Evolutionary conservation across 352 stramenopile species (phyloP).

Genomic region (Pythium sp.): DNA sequence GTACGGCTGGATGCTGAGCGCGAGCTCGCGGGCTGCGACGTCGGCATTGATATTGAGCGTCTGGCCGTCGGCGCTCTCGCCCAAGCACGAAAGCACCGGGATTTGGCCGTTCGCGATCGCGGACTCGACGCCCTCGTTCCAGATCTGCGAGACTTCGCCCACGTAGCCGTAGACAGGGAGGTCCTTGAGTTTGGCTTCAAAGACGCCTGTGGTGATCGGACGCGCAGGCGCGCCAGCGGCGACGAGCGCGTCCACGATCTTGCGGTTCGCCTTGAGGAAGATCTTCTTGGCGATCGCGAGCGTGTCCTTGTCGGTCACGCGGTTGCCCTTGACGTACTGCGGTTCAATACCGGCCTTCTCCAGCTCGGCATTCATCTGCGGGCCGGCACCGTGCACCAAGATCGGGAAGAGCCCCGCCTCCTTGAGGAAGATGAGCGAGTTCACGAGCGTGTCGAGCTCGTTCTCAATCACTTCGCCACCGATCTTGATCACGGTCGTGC

Average conservation of each 20-base stretch:
- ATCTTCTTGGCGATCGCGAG: constrained; percentile 85
- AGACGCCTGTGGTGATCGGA: constrained; percentile 87
- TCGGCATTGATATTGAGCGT: constrained; percentile 91
- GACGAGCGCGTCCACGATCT: constrained; percentile 74
- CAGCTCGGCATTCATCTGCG: constrained; percentile 89
- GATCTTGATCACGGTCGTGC: constrained; percentile 88
- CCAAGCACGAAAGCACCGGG: constrained; percentile 83
- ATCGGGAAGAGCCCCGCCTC: constrained; percentile 84
- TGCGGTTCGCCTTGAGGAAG: constrained; percentile 82
- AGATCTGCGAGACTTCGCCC: constrained; percentile 78
- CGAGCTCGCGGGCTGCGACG: constrained; percentile 76
- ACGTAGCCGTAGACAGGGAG: constrained; percentile 84
- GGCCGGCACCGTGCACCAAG: constrained; percentile 84
- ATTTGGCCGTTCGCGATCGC: constrained; percentile 72
- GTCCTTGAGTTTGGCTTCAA: constrained; percentile 80
- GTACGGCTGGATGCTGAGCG: constrained; percentile 76
- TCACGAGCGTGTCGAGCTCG: constrained; percentile 81
- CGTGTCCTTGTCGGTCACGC: constrained; percentile 85
- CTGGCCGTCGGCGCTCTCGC: constrained; percentile 67
- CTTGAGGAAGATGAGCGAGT: constrained; percentile 82
- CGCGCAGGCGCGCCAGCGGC: constrained; percentile 57
- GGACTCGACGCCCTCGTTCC: constrained; percentile 61
- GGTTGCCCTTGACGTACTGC: constrained; percentile 85
- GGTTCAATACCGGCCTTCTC: constrained; percentile 75
- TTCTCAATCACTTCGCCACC: constrained; percentile 87